These are phyloP conservation scores for Sporodiniella umbellata DNA, from an alignment of 371 early-diverging fungal species.

Conservation along the genomic window DNA sequence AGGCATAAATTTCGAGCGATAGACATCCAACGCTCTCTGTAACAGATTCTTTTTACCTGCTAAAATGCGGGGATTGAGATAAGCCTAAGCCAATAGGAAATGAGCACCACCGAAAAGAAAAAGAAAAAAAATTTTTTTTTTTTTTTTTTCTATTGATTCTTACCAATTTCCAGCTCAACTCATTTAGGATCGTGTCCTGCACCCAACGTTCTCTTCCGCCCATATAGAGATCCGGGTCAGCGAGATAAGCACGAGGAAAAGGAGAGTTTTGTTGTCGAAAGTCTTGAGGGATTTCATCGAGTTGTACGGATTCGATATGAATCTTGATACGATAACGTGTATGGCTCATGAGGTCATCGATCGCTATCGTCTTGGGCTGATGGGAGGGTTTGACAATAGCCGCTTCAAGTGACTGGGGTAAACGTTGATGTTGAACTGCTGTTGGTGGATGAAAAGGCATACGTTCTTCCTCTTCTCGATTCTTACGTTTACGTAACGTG, in stretches of 20 bases:
- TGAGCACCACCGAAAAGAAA: too few relatives aligned
- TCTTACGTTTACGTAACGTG: slow-evolving; percentile 39
- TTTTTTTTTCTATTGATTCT: too few relatives aligned
- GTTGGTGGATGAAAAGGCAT: background rate
- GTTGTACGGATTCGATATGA: slow-evolving; percentile 31
- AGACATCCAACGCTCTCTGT: slow-evolving; percentile 43
- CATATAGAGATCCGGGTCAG: slow-evolving; percentile 21
- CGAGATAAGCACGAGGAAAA: slow-evolving; percentile 29
- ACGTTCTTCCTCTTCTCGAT: slow-evolving; percentile 32
- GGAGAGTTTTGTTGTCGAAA: slow-evolving; percentile 41
- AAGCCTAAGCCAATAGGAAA: slow-evolving; percentile 30
- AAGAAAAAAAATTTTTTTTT: background rate
- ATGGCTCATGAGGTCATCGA: slow-evolving; percentile 27
- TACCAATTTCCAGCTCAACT: slow-evolving; percentile 47
- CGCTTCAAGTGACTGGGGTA: slow-evolving; percentile 14
- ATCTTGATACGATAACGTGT: slow-evolving; percentile 40
- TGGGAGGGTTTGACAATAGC: slow-evolving; percentile 31
- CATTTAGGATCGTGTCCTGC: slow-evolving; percentile 38
- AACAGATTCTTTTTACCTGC: slow-evolving; percentile 43
- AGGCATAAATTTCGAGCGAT: slow-evolving; percentile 41
- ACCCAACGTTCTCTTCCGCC: slow-evolving; percentile 30
- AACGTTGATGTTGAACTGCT: slow-evolving; percentile 8
- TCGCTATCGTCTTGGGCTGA: slow-evolving; percentile 43
- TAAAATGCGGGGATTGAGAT: slow-evolving; percentile 38
- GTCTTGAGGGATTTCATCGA: slow-evolving; percentile 34